Evolutionary conservation across 257 asterid species (phyloP).

Genomic region (Paulownia fortunei): DNA sequence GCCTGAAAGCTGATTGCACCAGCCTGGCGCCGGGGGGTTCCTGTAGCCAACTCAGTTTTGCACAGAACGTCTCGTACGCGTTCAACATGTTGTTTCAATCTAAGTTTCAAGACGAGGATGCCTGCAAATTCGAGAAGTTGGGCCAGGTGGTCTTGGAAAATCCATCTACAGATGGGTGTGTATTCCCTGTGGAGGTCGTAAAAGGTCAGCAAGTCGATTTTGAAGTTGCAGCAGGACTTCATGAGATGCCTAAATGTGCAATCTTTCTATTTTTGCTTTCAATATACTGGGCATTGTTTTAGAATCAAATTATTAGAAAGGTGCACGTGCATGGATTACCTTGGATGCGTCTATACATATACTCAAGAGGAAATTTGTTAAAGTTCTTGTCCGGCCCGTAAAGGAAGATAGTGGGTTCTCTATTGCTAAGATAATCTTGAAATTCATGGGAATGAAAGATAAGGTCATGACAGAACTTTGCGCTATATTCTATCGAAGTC

Average conservation of each 20-base stretch:
- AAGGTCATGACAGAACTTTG: too few relatives aligned
- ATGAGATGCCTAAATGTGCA: not conserved
- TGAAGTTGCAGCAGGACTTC: not conserved
- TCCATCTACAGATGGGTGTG: conserved; percentile 40
- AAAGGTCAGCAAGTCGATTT: conserved; percentile 18
- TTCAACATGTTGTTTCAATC: conserved; percentile 47
- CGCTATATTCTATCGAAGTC: too few relatives aligned
- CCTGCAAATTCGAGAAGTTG: conserved; percentile 33
- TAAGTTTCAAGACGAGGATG: conserved; percentile 21
- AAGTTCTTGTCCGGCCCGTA: too few relatives aligned
- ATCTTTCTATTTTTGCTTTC: conserved; percentile 18
- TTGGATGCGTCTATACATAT: too few relatives aligned
- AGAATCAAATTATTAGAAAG: too few relatives aligned
- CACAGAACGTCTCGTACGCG: conserved; percentile 34
- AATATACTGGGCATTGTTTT: conserved; percentile 17
- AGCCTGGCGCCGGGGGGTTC: conserved; percentile 30
- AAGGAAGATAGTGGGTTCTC: too few relatives aligned
- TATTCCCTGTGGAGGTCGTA: conserved; percentile 51
- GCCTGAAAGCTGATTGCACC: conserved; percentile 41
- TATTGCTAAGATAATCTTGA: too few relatives aligned
- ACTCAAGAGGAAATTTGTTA: too few relatives aligned
- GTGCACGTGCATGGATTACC: too few relatives aligned
- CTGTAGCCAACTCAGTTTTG: conserved; percentile 29
- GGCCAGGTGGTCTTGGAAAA: conserved; percentile 23
- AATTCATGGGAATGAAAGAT: too few relatives aligned